Evolutionary conservation across 768 basidiomycete species (phyloP), one percentile per base, ranked within the genome.

Genomic region (Pisolithus marmoratus): DNA sequence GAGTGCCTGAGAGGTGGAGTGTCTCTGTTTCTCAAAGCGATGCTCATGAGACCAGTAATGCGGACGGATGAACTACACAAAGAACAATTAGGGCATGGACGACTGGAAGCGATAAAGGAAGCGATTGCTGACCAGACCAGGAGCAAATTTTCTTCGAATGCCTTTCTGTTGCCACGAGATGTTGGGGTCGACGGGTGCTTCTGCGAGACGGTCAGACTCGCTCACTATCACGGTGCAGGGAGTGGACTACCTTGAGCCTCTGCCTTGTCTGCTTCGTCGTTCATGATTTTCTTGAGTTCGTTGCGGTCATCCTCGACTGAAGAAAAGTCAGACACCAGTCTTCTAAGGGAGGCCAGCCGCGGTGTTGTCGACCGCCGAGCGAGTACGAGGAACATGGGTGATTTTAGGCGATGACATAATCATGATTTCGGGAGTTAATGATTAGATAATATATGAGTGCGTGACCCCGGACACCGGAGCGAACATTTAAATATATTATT

Each of bases 21-120:
- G 46, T 3, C 46, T 53, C 24, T 57, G 59, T 27, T 54, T 58
- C 38, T 63, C 66, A 48, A 54, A 62, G n/a, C 72, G 71, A 50
- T 70, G 68, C 43, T 72, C 62, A 54, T 71, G 65, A 8, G 70
- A 66, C 55, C 78, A 72, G 55, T 74, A 70, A 52, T 70, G 63
- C 9, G 80, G 81, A 20, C 70, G 70, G 42, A 80, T 60, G 58
- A 80, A 78, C 81, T 81, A 50, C 17, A 5, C 11, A 26, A 24
- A 34, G 8, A 20, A 15, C 5, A 24, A 8, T 14, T 15, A 29
- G 34, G 43, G 0, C 11, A 53, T 52, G 0, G 53, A 52, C 12
- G 9, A 19, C 0, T 4, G 27, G n/a, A 9, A 29, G 12, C 27
- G 3, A 3, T 1, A 31, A 7, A 4, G 2, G 14, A 3, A 5